Percentiles rank a stretch among this genome's conserved stretches.
Evolutionary conservation across 1,284 basidiomycete species (phyloP).

Genomic region (Rugosomyces carneus): DNA sequence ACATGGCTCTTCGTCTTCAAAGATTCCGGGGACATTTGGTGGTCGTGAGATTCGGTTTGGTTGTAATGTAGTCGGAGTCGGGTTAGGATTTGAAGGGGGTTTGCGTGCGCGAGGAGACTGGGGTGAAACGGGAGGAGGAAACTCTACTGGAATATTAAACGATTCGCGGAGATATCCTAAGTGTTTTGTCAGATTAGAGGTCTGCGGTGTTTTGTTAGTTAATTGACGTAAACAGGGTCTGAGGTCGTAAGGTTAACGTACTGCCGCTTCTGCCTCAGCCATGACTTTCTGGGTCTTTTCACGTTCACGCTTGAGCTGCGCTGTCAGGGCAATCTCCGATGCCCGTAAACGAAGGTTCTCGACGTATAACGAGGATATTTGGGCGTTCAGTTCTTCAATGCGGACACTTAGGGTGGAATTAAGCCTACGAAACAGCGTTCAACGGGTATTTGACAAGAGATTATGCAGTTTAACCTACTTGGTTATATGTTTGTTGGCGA

Average conservation of each 20-base stretch:
- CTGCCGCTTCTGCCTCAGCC: slow-evolving; percentile 66
- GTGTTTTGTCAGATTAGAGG: slow-evolving; percentile 58
- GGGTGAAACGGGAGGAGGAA: slow-evolving; percentile 37
- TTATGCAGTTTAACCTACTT: slow-evolving; percentile 44
- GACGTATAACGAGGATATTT: slow-evolving; percentile 70
- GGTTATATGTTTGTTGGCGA: slow-evolving; percentile 84
- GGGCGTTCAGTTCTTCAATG: slow-evolving; percentile 76
- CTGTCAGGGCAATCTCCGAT: slow-evolving; percentile 67
- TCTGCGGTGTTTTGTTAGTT: slow-evolving; percentile 30
- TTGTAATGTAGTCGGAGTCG: slow-evolving; percentile 40
- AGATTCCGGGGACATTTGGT: slow-evolving; percentile 60
- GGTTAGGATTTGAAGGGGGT: slow-evolving; percentile 31
- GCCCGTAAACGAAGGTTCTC: slow-evolving; percentile 77
- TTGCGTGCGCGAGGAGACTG: slow-evolving; percentile 40
- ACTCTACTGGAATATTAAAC: slow-evolving; percentile 38
- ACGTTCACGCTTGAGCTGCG: slow-evolving; percentile 71
- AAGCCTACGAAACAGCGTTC: slow-evolving; percentile 39
- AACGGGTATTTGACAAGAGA: slow-evolving; percentile 3
- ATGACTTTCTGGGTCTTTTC: slow-evolving; percentile 68
- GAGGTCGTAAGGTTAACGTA: slow-evolving; percentile 31
- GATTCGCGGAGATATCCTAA: slow-evolving; percentile 58
- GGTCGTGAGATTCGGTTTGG: slow-evolving; percentile 55
- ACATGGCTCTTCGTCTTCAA: slow-evolving; percentile 59
- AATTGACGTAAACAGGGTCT: slow-evolving; percentile 11
- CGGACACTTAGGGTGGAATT: slow-evolving; percentile 77